Evolutionary conservation across 148 eudicot genomes (phyloP).

Genomic region (Vaccinium macrocarpon): DNA sequence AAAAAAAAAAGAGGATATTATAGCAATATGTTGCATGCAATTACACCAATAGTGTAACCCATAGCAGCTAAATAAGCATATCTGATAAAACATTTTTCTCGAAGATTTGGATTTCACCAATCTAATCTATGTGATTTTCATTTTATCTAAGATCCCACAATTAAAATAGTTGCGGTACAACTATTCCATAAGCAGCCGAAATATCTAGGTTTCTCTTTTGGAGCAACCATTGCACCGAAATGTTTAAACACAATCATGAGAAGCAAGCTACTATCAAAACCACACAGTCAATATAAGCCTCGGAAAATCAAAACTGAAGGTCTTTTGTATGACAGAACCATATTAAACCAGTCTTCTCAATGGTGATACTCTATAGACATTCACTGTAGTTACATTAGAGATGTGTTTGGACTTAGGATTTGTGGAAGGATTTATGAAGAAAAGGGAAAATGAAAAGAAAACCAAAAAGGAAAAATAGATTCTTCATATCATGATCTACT

Average conservation of each 20-base stretch:
- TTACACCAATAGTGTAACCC: background rate
- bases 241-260: background rate
- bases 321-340: background rate
- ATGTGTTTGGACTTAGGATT: background rate
- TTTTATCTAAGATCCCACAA: background rate
- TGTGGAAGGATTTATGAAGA: background rate
- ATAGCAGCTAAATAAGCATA: background rate
- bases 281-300: background rate
- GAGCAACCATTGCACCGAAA: background rate
- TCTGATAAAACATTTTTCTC: background rate
- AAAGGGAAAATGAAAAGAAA: background rate
- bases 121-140: background rate
- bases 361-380: background rate
- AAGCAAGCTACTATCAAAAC: slow-evolving; percentile 7
- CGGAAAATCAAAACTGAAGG: background rate
- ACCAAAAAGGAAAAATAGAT: background rate
- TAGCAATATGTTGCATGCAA: background rate
- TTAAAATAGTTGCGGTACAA: background rate
- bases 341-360: background rate
- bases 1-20: background rate
- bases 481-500: background rate
- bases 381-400: background rate
- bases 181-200: background rate
- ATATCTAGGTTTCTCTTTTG: background rate
- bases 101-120: background rate